Conservation (phyloP, 2,329 filamentous ascomycete genomes). For the Xylogone sp. region DNA sequence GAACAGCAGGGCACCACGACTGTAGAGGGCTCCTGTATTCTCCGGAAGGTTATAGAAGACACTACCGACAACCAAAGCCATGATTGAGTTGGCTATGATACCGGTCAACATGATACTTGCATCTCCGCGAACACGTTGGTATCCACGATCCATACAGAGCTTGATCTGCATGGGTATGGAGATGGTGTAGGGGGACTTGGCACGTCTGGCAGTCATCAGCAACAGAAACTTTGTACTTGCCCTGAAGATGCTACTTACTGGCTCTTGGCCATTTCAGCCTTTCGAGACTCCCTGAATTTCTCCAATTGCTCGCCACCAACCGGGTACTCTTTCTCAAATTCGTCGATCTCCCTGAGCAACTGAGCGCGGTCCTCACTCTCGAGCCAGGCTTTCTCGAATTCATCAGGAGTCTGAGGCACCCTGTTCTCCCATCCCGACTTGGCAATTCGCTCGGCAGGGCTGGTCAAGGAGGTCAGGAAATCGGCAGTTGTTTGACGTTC, state of each 20-base stretch:
- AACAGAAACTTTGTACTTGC: background rate
- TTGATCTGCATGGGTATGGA: constrained; percentile 71
- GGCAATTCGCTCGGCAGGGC: constrained; percentile 52
- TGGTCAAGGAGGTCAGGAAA: constrained; percentile 74
- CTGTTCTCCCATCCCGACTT: constrained; percentile 53
- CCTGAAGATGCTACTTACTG: constrained; percentile 4
- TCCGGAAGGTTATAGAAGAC: constrained; percentile 60
- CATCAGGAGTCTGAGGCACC: constrained; percentile 49
- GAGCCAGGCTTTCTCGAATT: constrained; percentile 50
- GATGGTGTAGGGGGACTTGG: constrained; percentile 77
- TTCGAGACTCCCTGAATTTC: constrained; percentile 38
- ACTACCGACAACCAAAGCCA: constrained; percentile 60
- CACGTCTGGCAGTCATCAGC: constrained; percentile 48
- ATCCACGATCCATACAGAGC: constrained; percentile 79
- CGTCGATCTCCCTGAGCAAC: constrained; percentile 43
- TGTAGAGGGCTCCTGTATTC: constrained; percentile 54
- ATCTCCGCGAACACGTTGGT: constrained; percentile 72
- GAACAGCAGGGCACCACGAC: constrained; percentile 61
- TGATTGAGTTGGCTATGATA: constrained; percentile 30
- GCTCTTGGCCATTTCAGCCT: constrained; percentile 20
- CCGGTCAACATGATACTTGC: constrained; percentile 61
- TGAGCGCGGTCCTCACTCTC: constrained; percentile 40
- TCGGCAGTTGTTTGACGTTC: constrained; percentile 53
- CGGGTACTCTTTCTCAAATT: constrained; percentile 43
- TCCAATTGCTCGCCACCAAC: constrained; percentile 25